Evolutionary conservation across 139 green algal genomes (phyloP).

Genomic region (Micromonas commoda): DNA sequence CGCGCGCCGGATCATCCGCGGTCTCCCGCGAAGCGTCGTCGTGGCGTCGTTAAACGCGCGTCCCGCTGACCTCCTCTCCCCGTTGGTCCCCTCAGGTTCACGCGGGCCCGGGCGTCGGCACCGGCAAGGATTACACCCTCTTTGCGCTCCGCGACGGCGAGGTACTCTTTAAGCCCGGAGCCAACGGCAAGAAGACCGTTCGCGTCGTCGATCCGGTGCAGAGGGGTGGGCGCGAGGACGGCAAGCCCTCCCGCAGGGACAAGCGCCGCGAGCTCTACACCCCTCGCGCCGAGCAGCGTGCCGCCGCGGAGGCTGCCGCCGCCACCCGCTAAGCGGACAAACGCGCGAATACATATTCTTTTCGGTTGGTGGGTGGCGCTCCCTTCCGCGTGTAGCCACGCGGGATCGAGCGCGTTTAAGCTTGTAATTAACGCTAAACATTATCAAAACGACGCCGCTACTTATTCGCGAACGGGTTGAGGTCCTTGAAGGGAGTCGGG

Average conservation of each 20-base stretch:
- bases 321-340: not conserved
- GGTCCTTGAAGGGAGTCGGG: no score
- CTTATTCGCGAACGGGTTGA: no score
- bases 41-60: no score
- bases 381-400: no score
- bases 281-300: not conserved
- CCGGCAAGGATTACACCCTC: constrained; percentile 85
- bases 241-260: not conserved
- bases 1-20: no score
- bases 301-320: not conserved
- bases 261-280: constrained; percentile 20
- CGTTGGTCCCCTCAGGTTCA: constrained; percentile 3
- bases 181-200: constrained; percentile 12
- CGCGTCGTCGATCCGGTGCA: constrained; percentile 7
- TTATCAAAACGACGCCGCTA: no score
- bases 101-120: constrained; percentile 49
- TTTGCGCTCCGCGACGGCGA: constrained; percentile 76
- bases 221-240: not conserved
- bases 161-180: constrained; percentile 61
- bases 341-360: no score
- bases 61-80: not conserved
- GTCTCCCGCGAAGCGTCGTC: no score
- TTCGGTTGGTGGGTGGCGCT: no score
- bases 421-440: no score
- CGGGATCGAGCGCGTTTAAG: no score